Evolutionary conservation across 2,329 filamentous ascomycete species (phyloP).

Genomic region (Coniochaeta prunicola): DNA sequence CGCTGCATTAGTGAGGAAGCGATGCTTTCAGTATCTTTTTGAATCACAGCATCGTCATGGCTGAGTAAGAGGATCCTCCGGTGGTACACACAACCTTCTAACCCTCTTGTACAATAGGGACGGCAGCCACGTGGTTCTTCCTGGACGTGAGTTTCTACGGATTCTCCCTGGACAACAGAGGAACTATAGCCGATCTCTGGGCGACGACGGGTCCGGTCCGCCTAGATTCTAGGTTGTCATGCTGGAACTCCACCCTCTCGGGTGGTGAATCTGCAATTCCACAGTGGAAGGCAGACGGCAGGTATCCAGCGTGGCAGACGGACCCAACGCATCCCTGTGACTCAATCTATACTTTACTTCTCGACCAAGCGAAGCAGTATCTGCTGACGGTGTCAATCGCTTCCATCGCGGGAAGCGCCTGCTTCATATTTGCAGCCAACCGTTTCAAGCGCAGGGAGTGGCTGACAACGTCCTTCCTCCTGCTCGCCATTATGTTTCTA

Average conservation of each 20-base stretch:
- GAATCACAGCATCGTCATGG: background rate
- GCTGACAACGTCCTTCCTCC: constrained; percentile 41
- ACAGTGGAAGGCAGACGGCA: constrained; percentile 27
- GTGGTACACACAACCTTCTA: background rate
- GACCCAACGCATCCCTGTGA: constrained; percentile 40
- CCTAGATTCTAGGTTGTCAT: constrained; percentile 31
- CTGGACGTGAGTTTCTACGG: constrained; percentile 53
- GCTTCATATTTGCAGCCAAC: constrained; percentile 40
- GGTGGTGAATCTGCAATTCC: constrained; percentile 37
- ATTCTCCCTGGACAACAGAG: constrained; percentile 40
- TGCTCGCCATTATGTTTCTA: constrained; percentile 38
- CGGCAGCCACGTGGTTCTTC: constrained; percentile 44
- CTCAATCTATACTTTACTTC: constrained; percentile 43
- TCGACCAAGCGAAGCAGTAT: constrained; percentile 46
- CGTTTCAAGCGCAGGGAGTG: constrained; percentile 39
- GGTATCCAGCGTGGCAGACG: constrained; percentile 40
- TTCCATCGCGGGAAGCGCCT: constrained; percentile 41
- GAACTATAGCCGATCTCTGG: constrained; percentile 35
- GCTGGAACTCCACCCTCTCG: constrained; percentile 37
- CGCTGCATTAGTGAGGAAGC: constrained; percentile 1
- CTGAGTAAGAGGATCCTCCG: background rate
- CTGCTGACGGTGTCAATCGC: constrained; percentile 43
- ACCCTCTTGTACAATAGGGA: constrained; percentile 19
- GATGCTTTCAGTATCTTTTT: constrained; percentile 15
- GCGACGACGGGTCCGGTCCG: constrained; percentile 23